phyloP scores from a whole-genome alignment of 2,329 filamentous ascomycete species.

The Anthostomella pinea region DNA sequence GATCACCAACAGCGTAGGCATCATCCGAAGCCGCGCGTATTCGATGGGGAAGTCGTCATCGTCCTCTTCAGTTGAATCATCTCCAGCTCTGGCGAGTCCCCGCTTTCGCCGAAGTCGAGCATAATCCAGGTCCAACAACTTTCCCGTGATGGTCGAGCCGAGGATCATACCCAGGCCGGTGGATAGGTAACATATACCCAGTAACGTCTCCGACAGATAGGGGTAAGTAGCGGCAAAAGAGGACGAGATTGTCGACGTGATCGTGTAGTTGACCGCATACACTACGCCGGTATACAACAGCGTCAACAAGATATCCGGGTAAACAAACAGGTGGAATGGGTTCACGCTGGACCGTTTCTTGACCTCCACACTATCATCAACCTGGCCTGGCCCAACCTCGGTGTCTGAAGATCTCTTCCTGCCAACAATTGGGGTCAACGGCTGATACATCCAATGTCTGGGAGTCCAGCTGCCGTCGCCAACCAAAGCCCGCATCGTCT shows the following conservation, averaged over 20 bases:
- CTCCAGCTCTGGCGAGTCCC: no score
- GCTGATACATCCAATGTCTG: slow-evolving; percentile 11
- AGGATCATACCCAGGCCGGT: slow-evolving; percentile 32
- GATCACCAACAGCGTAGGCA: slow-evolving; percentile 22
- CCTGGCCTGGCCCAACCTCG: no score
- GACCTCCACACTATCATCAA: no score
- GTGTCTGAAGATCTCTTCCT: no score
- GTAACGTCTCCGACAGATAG: slow-evolving; percentile 29
- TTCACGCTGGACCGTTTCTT: slow-evolving; percentile 21
- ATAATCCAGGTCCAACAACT: slow-evolving; percentile 31
- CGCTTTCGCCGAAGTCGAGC: slow-evolving; percentile 16
- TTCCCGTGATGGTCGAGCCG: slow-evolving; percentile 28
- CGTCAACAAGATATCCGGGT: slow-evolving; percentile 30
- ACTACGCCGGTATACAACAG: slow-evolving; percentile 32
- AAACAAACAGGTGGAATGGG: slow-evolving; percentile 31
- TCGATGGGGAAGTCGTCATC: slow-evolving; percentile 26
- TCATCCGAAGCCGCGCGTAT: slow-evolving; percentile 24
- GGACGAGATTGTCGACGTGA: slow-evolving; percentile 35
- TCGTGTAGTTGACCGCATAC: slow-evolving; percentile 34
- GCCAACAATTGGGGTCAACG: slow-evolving; percentile 19
- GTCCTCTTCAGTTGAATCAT: no score
- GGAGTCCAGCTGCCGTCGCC: slow-evolving; percentile 29
- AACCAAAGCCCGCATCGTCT: slow-evolving; percentile 29
- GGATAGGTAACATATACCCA: slow-evolving; percentile 33
- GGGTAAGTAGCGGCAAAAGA: slow-evolving; percentile 27